These are phyloP conservation scores for Pseudonectria foliicola DNA, from an alignment of 2,329 filamentous ascomycete genomes.

Conservation along the genomic window DNA sequence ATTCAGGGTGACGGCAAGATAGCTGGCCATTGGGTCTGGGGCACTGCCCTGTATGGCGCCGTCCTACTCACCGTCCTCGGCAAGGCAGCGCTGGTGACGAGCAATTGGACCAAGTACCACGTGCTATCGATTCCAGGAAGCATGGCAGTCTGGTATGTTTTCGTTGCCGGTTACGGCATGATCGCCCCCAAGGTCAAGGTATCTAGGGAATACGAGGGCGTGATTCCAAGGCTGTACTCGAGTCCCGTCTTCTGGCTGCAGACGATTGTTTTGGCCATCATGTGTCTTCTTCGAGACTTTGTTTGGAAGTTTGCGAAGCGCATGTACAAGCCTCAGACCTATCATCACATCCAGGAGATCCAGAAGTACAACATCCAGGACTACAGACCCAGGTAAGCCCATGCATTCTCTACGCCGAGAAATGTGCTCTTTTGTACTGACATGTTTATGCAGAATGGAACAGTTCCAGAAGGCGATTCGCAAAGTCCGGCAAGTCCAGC, in stretches of 20 bases:
- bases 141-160: constrained; percentile 83
- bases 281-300: constrained; percentile 84
- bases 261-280: constrained; percentile 66
- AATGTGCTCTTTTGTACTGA: constrained; percentile 5
- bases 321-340: constrained; percentile 93
- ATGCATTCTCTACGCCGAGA: neutral
- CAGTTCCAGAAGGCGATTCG: constrained; percentile 99
- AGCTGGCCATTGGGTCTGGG: constrained; percentile 97
- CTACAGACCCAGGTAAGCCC: constrained; percentile 78
- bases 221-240: constrained; percentile 72
- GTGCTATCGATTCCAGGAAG: constrained; percentile 92
- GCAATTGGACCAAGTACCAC: constrained; percentile 98
- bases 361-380: constrained; percentile 99
- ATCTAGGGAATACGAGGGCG: constrained; percentile 76
- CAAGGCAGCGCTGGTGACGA: constrained; percentile 91
- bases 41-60: constrained; percentile 86
- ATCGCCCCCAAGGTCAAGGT: constrained; percentile 77
- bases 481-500: constrained; percentile 95
- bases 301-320: constrained; percentile 96
- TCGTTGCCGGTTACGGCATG: constrained; percentile 79
- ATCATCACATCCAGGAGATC: constrained; percentile 98
- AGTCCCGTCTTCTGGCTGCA: constrained; percentile 89
- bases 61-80: constrained; percentile 89
- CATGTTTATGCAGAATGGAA: constrained; percentile 64
- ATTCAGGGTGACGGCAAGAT: constrained; percentile 71